Conservation (phyloP, 805 yeast species). For the Myxozyma sirexii region DNA sequence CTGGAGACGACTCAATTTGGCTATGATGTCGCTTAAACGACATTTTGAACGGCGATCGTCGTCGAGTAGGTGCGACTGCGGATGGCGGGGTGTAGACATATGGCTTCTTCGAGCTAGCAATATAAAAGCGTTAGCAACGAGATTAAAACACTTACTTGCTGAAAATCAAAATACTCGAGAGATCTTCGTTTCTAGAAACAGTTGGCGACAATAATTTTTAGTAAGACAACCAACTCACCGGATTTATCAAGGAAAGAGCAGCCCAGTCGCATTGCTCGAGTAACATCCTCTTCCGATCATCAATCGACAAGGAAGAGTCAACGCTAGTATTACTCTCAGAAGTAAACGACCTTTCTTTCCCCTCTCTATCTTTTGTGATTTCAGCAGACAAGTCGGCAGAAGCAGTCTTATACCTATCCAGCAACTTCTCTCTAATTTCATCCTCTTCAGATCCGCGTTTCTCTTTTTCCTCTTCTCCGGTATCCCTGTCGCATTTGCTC, state of each 20-base stretch:
- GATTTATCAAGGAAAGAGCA: not conserved
- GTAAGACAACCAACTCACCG: not conserved
- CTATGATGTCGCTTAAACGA: not conserved
- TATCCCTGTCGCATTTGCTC: too few species aligned
- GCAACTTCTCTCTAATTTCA: not conserved
- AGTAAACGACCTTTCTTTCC: not conserved
- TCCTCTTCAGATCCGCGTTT: not conserved
- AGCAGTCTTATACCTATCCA: not conserved
- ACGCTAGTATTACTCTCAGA: not conserved
- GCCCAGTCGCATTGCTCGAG: constrained; percentile 15
- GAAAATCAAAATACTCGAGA: not conserved
- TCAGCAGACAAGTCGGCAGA: not conserved
- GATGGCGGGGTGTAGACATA: too few species aligned
- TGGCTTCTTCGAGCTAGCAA: too few species aligned
- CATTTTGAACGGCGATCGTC: not conserved
- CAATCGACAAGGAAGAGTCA: not conserved
- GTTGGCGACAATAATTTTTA: not conserved
- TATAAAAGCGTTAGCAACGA: too few species aligned
- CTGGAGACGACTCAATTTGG: not conserved
- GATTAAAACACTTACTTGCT: too few species aligned
- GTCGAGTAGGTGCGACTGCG: too few species aligned
- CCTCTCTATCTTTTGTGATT: not conserved
- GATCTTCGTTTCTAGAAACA: not conserved
- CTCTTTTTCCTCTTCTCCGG: not conserved
- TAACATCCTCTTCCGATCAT: constrained; percentile 8